Evolutionary conservation across 306 rosid species (phyloP), one percentile per base, ranked within the genome.

Genomic region (Begonia peltatifolia): DNA sequence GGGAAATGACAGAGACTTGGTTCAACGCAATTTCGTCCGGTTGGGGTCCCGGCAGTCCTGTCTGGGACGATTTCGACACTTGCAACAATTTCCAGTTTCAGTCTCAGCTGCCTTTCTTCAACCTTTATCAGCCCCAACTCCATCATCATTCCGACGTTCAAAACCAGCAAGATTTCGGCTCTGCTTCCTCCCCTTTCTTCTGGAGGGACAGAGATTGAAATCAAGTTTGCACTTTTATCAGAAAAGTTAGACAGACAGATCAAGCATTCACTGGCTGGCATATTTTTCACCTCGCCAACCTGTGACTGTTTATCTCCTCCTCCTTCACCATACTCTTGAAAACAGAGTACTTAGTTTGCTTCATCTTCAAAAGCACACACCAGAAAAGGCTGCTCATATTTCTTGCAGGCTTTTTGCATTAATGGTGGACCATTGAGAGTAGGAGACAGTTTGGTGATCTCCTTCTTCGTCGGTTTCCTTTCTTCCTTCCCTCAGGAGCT

Each of bases 41-140:
- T 68, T 89, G 90, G 94, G 99, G 94, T 53, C 97, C 99, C 1
- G 95, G 84, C 10, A 86, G 99, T 56, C 94, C 99, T 14, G 76
- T 75, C 14, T 90, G 99, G 99, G 99, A 90, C 61, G 95, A 90
- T 73, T 74, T 82, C 50, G 95, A 88, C 66, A 49, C 80, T 5
- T 57, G 60, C 59, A 82, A 79, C 47, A 83, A 74, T 56, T 67
- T 87, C 38, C 62, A 83, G 10, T 50, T 79, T 44, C 92, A 65
- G 6, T 64, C 90, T 7, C 77, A 80, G 7, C 48, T 64, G 58
- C 79, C 75, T 10, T 76, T 79, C 61, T 36, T 13, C 2, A 73
- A 76, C 53, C 49, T 61, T 50, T 66, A 61, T 57, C 77, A 75
- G 13, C 84, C 72, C 46, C 46, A 71, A 9, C 35, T 49, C 53